phyloP scores from a whole-genome alignment of 768 basidiomycete species.

The Boletus subcaerulescens region DNA sequence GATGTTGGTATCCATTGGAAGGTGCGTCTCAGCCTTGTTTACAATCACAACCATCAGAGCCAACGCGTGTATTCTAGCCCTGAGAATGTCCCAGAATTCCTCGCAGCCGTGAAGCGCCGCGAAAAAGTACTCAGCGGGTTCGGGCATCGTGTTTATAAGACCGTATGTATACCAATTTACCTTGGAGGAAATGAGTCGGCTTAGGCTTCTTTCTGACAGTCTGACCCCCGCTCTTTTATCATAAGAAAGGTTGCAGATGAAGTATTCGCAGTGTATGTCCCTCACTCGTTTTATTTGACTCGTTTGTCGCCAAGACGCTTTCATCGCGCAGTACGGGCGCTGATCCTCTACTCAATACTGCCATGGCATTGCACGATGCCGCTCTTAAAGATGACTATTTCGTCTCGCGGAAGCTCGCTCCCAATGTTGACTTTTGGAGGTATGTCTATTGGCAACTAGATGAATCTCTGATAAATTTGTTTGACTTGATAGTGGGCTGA shows the following conservation, averaged over 20 bases:
- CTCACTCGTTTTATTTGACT: not conserved
- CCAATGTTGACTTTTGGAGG: slow-evolving; percentile 91
- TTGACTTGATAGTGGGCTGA: slow-evolving; percentile 58
- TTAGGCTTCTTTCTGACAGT: slow-evolving; percentile 39
- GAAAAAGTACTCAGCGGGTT: slow-evolving; percentile 90
- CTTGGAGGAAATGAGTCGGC: not conserved
- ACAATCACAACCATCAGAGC: not conserved
- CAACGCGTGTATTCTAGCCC: slow-evolving; percentile 43
- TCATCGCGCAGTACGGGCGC: slow-evolving; percentile 62
- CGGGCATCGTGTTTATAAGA: slow-evolving; percentile 83
- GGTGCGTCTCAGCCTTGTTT: slow-evolving; percentile 39
- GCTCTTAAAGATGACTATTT: slow-evolving; percentile 93
- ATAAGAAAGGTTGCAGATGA: slow-evolving; percentile 88
- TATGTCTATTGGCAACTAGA: not conserved
- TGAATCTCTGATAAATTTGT: not conserved
- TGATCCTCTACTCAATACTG: slow-evolving; percentile 83
- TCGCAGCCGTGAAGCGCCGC: slow-evolving; percentile 83
- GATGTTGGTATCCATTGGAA: slow-evolving; percentile 87
- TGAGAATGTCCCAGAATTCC: slow-evolving; percentile 78
- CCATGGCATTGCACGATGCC: slow-evolving; percentile 83
- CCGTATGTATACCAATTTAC: slow-evolving; percentile 37
- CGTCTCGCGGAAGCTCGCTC: slow-evolving; percentile 72
- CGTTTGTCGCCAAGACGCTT: not conserved
- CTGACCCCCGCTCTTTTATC: slow-evolving; percentile 88
- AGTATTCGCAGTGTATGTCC: slow-evolving; percentile 78